phyloP scores from a whole-genome alignment of 768 basidiomycete species.

The Russula griseocarnosa region DNA sequence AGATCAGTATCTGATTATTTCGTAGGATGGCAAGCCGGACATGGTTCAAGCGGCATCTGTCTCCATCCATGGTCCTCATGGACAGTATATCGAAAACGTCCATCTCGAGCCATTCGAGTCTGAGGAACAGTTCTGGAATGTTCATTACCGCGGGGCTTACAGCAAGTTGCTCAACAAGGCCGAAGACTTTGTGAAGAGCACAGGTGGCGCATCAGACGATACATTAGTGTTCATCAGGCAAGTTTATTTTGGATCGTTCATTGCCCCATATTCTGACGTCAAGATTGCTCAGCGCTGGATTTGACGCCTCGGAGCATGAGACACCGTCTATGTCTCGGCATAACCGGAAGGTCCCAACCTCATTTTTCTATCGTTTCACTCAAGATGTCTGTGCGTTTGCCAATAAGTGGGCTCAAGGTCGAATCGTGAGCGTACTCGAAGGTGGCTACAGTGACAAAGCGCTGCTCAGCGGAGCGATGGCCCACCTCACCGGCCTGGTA shows the following conservation, averaged over 20 bases:
- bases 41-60: conserved; percentile 86
- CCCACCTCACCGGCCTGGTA: conserved; percentile 69
- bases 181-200: conserved; percentile 61
- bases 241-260: conserved; percentile 21
- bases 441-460: conserved; percentile 94
- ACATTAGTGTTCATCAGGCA: conserved; percentile 86
- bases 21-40: conserved; percentile 72
- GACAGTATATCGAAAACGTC: conserved; percentile 83
- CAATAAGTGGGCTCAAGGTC: conserved; percentile 58
- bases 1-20: conserved; percentile 12
- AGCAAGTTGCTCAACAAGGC: conserved; percentile 61
- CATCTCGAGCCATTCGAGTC: conserved; percentile 73
- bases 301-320: conserved; percentile 94
- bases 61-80: conserved; percentile 72
- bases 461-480: conserved; percentile 76
- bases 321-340: conserved; percentile 89
- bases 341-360: conserved; percentile 78
- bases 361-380: conserved; percentile 83
- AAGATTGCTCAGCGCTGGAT: conserved; percentile 63
- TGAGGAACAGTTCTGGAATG: conserved; percentile 70
- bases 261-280: conserved; percentile 12
- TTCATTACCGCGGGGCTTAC: conserved; percentile 66
- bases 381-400: conserved; percentile 64
- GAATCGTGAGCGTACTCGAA: conserved; percentile 85
- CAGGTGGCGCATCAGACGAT: conserved; percentile 61